Percentiles rank a stretch among this genome's conserved stretches.
Conservation (phyloP, 2,329 filamentous ascomycete species). For the Incumbomyces delicatus region DNA sequence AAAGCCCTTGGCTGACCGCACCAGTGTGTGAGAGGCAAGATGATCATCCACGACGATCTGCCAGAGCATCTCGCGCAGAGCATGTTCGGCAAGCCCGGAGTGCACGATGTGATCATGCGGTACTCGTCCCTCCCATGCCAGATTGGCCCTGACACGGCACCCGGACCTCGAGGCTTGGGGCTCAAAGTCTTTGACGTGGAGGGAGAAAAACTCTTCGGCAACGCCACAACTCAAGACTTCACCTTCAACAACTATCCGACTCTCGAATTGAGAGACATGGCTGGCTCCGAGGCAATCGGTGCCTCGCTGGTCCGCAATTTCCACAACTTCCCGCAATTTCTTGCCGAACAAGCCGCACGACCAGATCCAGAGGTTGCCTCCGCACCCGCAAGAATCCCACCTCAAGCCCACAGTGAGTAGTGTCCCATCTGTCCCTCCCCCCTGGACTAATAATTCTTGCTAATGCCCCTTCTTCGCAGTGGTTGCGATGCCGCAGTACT, state of each 20-base stretch:
- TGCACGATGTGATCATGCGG: background rate
- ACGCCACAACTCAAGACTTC: conserved; percentile 31
- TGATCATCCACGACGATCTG: conserved; percentile 34
- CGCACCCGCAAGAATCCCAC: no score
- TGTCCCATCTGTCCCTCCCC: conserved; percentile 9
- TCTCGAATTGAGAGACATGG: conserved; percentile 37
- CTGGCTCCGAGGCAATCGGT: no score
- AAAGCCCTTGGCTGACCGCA: no score
- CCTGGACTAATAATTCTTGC: conserved; percentile 31
- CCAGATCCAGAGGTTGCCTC: no score
- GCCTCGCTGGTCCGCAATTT: no score
- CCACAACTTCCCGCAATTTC: no score
- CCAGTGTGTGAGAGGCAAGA: conserved; percentile 34
- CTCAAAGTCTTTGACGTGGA: conserved; percentile 44
- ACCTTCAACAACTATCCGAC: conserved; percentile 41
- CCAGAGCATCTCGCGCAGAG: conserved; percentile 35
- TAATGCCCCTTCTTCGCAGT: conserved; percentile 25
- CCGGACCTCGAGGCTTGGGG: conserved; percentile 38
- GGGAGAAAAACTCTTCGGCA: conserved; percentile 31
- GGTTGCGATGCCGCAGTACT: conserved; percentile 27
- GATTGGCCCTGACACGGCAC: conserved; percentile 27
- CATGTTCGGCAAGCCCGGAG: background rate
- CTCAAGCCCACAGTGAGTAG: no score
- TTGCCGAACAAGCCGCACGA: no score
- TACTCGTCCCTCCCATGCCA: conserved; percentile 2